These are phyloP conservation scores for Panicum hallii DNA, from an alignment of 202 grass and related monocot genomes.

Conservation along the genomic window DNA sequence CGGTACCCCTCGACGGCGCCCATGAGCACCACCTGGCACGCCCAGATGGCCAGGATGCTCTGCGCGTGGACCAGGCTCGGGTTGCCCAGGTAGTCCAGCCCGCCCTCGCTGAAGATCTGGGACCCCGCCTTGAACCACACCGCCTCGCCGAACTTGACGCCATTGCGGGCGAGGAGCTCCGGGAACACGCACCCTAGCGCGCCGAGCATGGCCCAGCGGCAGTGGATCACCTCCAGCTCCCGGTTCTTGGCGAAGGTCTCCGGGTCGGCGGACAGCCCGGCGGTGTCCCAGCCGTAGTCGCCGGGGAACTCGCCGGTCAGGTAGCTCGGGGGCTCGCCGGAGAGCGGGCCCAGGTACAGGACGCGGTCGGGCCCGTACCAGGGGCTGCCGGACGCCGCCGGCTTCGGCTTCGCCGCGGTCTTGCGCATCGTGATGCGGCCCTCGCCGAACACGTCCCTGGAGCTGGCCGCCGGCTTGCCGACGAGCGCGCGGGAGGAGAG, in stretches of 20 bases:
- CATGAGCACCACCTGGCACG: conserved; percentile 56
- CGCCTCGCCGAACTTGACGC: conserved; percentile 58
- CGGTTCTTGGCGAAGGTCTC: conserved; percentile 72
- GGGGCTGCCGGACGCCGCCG: conserved; percentile 46
- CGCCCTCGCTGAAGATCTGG: conserved; percentile 59
- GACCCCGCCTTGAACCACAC: conserved; percentile 60
- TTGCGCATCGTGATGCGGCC: conserved; percentile 69
- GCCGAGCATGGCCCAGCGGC: conserved; percentile 57
- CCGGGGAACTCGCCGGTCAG: conserved; percentile 70
- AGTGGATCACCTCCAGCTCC: conserved; percentile 59
- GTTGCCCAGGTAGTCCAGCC: conserved; percentile 52
- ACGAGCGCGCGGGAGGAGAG: conserved; percentile 48
- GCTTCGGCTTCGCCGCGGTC: conserved; percentile 44
- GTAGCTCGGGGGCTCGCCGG: conserved; percentile 63
- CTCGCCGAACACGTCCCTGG: conserved; percentile 43
- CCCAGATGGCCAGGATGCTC: conserved; percentile 61
- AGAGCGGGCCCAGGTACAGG: conserved; percentile 63
- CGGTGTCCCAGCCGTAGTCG: conserved; percentile 74
- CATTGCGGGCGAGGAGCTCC: conserved; percentile 61
- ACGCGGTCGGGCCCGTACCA: conserved; percentile 69
- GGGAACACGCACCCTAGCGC: conserved; percentile 66
- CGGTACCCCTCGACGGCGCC: conserved; percentile 65
- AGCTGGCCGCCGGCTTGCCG: conserved; percentile 36
- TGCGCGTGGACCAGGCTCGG: conserved; percentile 52
- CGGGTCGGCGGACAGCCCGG: conserved; percentile 60